Conservation (phyloP, 768 basidiomycete species). For the Xanthoconium stramineum region DNA sequence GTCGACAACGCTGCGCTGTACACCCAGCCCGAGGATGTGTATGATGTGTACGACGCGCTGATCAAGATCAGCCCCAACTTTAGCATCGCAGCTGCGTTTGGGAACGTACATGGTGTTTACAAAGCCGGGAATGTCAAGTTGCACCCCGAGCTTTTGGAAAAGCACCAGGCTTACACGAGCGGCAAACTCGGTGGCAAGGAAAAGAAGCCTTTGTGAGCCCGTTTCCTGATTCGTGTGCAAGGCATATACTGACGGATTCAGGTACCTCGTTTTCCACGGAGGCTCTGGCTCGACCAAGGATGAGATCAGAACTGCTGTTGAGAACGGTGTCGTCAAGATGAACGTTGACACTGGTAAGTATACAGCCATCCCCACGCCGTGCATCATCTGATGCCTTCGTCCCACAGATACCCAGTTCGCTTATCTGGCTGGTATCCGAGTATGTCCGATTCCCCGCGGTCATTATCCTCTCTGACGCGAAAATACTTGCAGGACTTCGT, state of each 20-base stretch:
- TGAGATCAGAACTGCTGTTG: slow-evolving; percentile 90
- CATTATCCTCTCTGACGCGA: background rate
- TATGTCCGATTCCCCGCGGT: slow-evolving; percentile 28
- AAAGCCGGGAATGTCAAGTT: slow-evolving; percentile 97
- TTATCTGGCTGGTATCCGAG: slow-evolving; percentile 82
- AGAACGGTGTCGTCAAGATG: slow-evolving; percentile 97
- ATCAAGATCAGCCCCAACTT: slow-evolving; percentile 86
- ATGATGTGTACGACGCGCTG: slow-evolving; percentile 85
- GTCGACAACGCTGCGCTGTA: slow-evolving; percentile 94
- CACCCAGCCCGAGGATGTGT: slow-evolving; percentile 97
- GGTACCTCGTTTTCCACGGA: slow-evolving; percentile 99
- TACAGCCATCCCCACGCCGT: background rate
- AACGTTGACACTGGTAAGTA: slow-evolving; percentile 83
- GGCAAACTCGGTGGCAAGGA: slow-evolving; percentile 60
- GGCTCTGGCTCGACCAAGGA: slow-evolving; percentile 97
- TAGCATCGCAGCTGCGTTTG: slow-evolving; percentile 96
- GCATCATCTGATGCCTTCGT: slow-evolving; percentile 2
- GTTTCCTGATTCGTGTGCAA: background rate
- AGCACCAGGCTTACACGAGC: slow-evolving; percentile 81
- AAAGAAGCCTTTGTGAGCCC: slow-evolving; percentile 76
- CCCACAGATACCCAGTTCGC: slow-evolving; percentile 81
- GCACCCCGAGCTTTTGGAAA: slow-evolving; percentile 84
- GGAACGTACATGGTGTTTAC: slow-evolving; percentile 99
- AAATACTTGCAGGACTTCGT: slow-evolving; percentile 68
- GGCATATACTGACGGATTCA: slow-evolving; percentile 24